Percentiles rank a stretch among this genome's conserved stretches.
phyloP scores from a whole-genome alignment of 106 monocot genomes.

The Acorus gramineus region DNA sequence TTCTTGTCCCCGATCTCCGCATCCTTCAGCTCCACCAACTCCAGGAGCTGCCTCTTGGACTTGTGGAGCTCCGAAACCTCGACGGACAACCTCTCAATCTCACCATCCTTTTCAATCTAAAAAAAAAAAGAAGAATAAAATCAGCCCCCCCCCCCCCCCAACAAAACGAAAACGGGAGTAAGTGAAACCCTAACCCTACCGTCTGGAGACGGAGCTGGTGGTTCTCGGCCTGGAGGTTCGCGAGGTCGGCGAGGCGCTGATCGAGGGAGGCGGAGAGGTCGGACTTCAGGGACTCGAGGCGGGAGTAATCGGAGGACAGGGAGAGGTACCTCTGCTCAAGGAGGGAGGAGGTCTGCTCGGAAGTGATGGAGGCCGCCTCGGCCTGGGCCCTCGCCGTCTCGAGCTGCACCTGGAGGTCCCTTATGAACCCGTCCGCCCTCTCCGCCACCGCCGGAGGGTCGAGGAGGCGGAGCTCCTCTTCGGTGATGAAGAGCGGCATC shows the following conservation, averaged over 20 bases:
- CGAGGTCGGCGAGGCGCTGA: constrained; percentile 35
- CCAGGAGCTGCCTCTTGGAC: constrained; percentile 69
- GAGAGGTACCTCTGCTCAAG: constrained; percentile 68
- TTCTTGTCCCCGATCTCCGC: constrained; percentile 75
- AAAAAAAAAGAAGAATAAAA: neutral
- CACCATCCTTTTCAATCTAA: constrained; percentile 80
- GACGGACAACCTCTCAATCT: constrained; percentile 65
- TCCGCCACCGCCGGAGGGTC: constrained; percentile 61
- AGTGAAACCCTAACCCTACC: constrained; percentile 22
- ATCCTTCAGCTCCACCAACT: constrained; percentile 69
- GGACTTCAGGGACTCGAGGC: constrained; percentile 53
- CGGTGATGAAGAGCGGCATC: constrained; percentile 92
- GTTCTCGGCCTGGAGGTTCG: constrained; percentile 48
- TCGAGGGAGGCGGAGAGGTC: constrained; percentile 49
- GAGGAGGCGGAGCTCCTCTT: constrained; percentile 67
- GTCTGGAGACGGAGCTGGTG: constrained; percentile 59
- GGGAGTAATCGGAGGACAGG: constrained; percentile 48
- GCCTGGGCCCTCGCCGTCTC: constrained; percentile 73
- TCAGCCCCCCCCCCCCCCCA: neutral
- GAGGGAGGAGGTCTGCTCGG: constrained; percentile 75
- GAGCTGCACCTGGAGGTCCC: constrained; percentile 67
- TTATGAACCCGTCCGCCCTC: constrained; percentile 65
- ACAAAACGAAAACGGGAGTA: neutral
- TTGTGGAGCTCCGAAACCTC: constrained; percentile 64
- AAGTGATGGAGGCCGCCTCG: constrained; percentile 73